Base-by-base conservation (phyloP, 148 eudicot species). In the Salicornia ramosissima region DNA sequence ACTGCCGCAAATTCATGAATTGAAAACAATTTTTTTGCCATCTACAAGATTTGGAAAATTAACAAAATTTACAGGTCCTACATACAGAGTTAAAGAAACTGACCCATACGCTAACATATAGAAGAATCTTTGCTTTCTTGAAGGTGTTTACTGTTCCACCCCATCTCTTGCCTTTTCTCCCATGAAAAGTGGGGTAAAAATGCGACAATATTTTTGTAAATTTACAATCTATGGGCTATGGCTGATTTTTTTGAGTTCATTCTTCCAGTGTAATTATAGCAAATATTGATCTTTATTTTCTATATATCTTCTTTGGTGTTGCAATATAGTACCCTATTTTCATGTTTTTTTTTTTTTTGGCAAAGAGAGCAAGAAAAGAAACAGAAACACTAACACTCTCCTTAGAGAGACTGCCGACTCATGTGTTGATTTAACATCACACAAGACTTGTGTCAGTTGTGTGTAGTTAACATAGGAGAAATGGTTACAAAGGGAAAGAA, bases 1-100 rank as follows among this genome's bases (percentile, higher is more conserved):
- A 86, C 77, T 92, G 98, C 70, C 81, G 96, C 76, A 86, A 82
- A 70, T 92, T 85, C 72, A 76, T 92, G 91, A 91, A 88, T 65
- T 87, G 83, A 79, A 51, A 33, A 11, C 55, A 15, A 70, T 22
- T 3, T 70, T 71, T 43, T 71, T 39, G 25, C 60, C 73, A 52
- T 30, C 18, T 24, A 47, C 67, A 72, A 56, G 71, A 39, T 53
- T 67, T 12, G 66, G 54, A 76, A 19, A 43, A 61, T 28, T 52
- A 53, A 49, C 26, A n/a, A n/a, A 15, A 50, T 39, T 65, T 77
- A 72, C 75, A 71, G 59, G 59, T 50, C 5, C 56, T 66, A 71
- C 34, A 59, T 4, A 36, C 8, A 15, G 51, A 54, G 55, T n/a
- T 47, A 50, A 42, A 61, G 39, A 57, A 43, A 68, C 72, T 71